These are phyloP conservation scores for Xylariomycetidae sp. DNA, from an alignment of 2,329 filamentous ascomycete genomes.

Conservation along the genomic window DNA sequence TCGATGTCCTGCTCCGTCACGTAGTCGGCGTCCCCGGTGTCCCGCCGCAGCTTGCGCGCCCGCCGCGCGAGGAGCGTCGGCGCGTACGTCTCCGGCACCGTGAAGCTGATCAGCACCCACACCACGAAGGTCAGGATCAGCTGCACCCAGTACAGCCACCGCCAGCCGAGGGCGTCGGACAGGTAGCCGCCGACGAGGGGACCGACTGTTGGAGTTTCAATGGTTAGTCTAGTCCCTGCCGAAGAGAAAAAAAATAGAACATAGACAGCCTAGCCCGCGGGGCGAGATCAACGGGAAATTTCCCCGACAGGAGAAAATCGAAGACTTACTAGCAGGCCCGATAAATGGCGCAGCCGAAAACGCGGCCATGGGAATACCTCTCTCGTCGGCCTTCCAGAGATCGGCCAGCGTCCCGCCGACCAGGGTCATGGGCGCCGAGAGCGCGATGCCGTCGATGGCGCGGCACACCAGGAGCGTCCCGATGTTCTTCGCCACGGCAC, in stretches of 20 bases:
- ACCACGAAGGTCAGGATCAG: slow-evolving; percentile 67
- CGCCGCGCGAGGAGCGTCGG: slow-evolving; percentile 69
- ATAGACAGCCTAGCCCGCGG: too few relatives aligned
- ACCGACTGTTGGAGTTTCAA: slow-evolving; percentile 43
- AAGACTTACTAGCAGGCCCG: slow-evolving; percentile 60
- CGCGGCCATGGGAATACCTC: slow-evolving; percentile 81
- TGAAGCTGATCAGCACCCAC: slow-evolving; percentile 77
- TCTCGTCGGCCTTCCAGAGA: slow-evolving; percentile 78
- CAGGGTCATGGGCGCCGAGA: slow-evolving; percentile 81
- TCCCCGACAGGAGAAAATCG: too few relatives aligned
- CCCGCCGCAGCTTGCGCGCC: slow-evolving; percentile 66
- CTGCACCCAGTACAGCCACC: slow-evolving; percentile 86
- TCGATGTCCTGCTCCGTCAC: slow-evolving; percentile 82
- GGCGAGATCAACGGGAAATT: too few relatives aligned
- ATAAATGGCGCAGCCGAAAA: slow-evolving; percentile 81
- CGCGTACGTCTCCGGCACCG: slow-evolving; percentile 86
- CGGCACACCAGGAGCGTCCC: slow-evolving; percentile 71
- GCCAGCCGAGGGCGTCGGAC: slow-evolving; percentile 65
- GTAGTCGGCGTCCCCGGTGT: slow-evolving; percentile 61
- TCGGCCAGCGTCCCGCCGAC: slow-evolving; percentile 80
- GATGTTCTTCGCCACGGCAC: slow-evolving; percentile 72
- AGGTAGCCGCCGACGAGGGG: slow-evolving; percentile 75
- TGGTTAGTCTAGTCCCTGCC: background rate
- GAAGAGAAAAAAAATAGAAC: background rate
- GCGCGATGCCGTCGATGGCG: slow-evolving; percentile 75